Evolutionary conservation across 805 yeast genomes (phyloP), one percentile per base, ranked within the genome.

Genomic region (Candida sithepensis): DNA sequence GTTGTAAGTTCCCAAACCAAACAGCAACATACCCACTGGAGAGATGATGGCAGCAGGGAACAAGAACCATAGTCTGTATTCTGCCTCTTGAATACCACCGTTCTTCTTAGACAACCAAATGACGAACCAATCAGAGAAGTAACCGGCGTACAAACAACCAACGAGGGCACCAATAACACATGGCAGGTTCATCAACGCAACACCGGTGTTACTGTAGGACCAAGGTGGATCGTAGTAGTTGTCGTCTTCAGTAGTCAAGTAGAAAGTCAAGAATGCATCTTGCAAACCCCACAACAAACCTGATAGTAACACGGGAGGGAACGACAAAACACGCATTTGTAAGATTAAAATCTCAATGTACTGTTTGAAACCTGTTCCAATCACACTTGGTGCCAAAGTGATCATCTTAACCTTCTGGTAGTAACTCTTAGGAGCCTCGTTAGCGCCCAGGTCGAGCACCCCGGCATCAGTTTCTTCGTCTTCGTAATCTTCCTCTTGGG

Each of bases 221-320:
- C 79, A 85, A 10, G 94, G 92, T 0, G 74, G 73, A 47, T 75
- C 82, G 44, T 80, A 79, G 67, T 81, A 85, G 53, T 72, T 69
- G 46, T 82, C 82, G 50, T 85, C 90, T 60, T 84, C 87, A 10
- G 87, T 78, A 2, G 91, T 85, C 52, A 86, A 64, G 63, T 85
- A 86, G 57, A 86, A 85, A 0, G 91, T 79, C 53, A 85, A 72
- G 59, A 84, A 82, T 0, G 89, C 86, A 60, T 84, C 89, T 63
- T 85, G 92, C 48, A 81, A 71, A 40, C 92, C 92, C 92, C 92
- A 86, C 53, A 85, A 79, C n/a, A 82, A 50, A 43, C 88, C 88
- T 2, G 86, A 79, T 21, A 79, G 67, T 56, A 83, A 67, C 13
- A 81, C 83, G 2, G 87, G 85, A 2, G 88, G 88, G 59, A 80